Conservation (phyloP, 345 rosid species). For the Dipteronia dyeriana region DNA sequence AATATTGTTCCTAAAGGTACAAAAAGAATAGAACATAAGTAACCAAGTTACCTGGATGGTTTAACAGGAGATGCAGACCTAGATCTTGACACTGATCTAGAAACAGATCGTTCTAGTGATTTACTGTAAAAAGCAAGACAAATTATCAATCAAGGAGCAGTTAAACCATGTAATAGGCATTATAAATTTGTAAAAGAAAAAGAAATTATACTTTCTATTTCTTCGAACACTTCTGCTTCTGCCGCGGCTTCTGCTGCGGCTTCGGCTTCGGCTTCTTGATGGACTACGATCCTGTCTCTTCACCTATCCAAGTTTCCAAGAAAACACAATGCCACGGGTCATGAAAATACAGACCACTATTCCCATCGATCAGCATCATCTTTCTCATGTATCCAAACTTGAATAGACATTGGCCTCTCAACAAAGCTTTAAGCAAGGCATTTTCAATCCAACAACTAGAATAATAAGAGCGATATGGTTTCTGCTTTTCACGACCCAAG, state of each 20-base stretch:
- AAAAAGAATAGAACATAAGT: neutral
- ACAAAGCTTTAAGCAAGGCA: neutral
- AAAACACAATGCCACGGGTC: neutral
- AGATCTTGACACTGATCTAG: slow-evolving; percentile 70
- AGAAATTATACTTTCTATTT: slow-evolving; percentile 44
- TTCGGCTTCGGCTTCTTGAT: slow-evolving; percentile 64
- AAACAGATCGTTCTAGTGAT: slow-evolving; percentile 52
- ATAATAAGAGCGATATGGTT: too few relatives aligned
- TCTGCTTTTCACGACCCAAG: too few relatives aligned
- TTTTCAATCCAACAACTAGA: too few relatives aligned
- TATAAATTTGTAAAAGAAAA: neutral
- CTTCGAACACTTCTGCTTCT: slow-evolving; percentile 63
- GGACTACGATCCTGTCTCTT: slow-evolving; percentile 60
- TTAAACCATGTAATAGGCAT: neutral
- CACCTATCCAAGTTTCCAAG: slow-evolving; percentile 46
- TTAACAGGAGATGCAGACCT: slow-evolving; percentile 70
- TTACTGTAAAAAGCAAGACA: slow-evolving; percentile 37
- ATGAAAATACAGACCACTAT: neutral
- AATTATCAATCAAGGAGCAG: neutral
- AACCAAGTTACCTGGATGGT: slow-evolving; percentile 45
- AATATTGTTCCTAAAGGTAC: neutral
- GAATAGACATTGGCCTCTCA: slow-evolving; percentile 12
- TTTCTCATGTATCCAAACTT: neutral
- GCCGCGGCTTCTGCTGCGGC: slow-evolving; percentile 46
- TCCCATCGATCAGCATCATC: neutral